These are phyloP conservation scores for Boechera retrofracta DNA, from an alignment of 345 rosid species.

Conservation along the genomic window DNA sequence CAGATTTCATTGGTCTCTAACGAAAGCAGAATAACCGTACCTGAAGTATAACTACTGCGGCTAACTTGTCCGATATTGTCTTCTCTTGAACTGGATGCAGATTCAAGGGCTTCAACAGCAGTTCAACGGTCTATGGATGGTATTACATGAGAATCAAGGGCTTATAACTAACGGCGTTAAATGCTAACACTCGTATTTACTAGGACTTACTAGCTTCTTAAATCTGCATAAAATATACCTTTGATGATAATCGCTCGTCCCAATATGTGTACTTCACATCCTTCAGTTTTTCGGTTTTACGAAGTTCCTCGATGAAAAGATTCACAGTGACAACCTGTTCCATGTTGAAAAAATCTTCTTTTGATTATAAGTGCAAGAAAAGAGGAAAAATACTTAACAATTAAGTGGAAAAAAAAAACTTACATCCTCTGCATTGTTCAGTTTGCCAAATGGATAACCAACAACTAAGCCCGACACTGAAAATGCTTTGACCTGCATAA, in stretches of 20 bases:
- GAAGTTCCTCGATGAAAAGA: constrained; percentile 70
- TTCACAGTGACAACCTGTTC: constrained; percentile 61
- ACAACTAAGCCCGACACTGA: constrained; percentile 71
- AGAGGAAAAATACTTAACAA: constrained; percentile 11
- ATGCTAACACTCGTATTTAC: neutral
- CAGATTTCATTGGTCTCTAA: constrained; percentile 1
- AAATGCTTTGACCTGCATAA: constrained; percentile 66
- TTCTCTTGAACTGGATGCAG: constrained; percentile 63
- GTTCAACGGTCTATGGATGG: constrained; percentile 61
- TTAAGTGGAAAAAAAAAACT: constrained; percentile 32
- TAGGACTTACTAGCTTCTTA: neutral
- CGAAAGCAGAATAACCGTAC: constrained; percentile 45
- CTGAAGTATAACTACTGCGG: constrained; percentile 94
- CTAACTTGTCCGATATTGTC: constrained; percentile 77
- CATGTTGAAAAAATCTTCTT: constrained; percentile 26
- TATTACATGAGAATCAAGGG: neutral
- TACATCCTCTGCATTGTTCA: constrained; percentile 46
- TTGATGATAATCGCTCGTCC: constrained; percentile 75
- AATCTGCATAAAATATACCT: constrained; percentile 52
- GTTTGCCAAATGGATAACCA: constrained; percentile 67
- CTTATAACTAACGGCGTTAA: neutral
- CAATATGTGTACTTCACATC: constrained; percentile 70
- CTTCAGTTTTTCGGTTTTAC: constrained; percentile 60
- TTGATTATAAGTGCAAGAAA: neutral
- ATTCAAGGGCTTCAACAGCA: constrained; percentile 63